Evolutionary conservation across 2,329 filamentous ascomycete species (phyloP).

Genomic region (Penicillium sp.): DNA sequence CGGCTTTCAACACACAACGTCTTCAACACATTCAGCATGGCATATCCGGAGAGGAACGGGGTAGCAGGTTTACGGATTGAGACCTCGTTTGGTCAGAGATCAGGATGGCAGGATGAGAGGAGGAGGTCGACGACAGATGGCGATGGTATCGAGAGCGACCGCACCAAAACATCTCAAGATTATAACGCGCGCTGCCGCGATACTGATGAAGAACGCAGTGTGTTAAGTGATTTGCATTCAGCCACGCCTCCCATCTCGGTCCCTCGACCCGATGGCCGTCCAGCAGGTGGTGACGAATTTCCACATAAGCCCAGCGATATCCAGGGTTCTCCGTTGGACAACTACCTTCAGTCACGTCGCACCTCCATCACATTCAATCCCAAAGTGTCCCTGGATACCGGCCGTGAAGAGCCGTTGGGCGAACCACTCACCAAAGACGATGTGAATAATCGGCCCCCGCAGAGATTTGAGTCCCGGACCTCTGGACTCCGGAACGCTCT

Average conservation of each 20-base stretch:
- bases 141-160: slow-evolving; percentile 40
- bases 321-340: slow-evolving; percentile 40
- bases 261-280: slow-evolving; percentile 40
- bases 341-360: slow-evolving; percentile 41
- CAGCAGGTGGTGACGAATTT: slow-evolving; percentile 28
- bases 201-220: slow-evolving; percentile 42
- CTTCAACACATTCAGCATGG: slow-evolving; percentile 34
- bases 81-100: slow-evolving; percentile 35
- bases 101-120: slow-evolving; percentile 27
- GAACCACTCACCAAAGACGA: slow-evolving; percentile 39
- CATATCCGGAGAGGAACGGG: slow-evolving; percentile 35
- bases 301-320: slow-evolving; percentile 40
- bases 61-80: slow-evolving; percentile 41
- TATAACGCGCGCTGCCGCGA: slow-evolving; percentile 33
- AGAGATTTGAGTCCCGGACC: slow-evolving; percentile 31
- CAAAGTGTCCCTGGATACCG: slow-evolving; percentile 42
- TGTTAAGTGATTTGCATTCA: slow-evolving; percentile 41
- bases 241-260: slow-evolving; percentile 47
- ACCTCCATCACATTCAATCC: slow-evolving; percentile 46
- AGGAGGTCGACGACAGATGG: slow-evolving; percentile 27
- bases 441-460: slow-evolving; percentile 21
- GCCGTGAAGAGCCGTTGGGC: slow-evolving; percentile 37
- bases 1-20: slow-evolving; percentile 14
- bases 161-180: slow-evolving; percentile 36
- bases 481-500: slow-evolving; percentile 38